Percentiles rank a stretch among this genome's conserved stretches.
Conservation (phyloP, 139 green algal genomes). For the Chlorokybus atmophyticus region DNA sequence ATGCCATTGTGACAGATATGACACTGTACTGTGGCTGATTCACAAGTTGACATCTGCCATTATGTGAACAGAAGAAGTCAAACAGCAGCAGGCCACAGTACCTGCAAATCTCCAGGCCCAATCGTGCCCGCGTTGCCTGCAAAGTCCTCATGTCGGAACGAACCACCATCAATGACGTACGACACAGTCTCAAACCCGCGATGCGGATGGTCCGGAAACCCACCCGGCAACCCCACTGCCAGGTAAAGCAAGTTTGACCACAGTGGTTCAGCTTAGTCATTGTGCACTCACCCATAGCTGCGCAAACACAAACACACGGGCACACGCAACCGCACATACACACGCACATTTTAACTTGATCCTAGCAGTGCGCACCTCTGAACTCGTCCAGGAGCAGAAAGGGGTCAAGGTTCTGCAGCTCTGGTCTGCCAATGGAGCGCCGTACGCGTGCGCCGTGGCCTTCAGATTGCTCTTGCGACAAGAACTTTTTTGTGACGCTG, state of each 20-base stretch:
- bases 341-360: not conserved
- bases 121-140: constrained; percentile 25
- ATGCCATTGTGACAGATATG: no score
- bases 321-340: no score
- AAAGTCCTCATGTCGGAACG: constrained; percentile 24
- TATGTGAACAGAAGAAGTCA: no score
- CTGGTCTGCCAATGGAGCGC: constrained; percentile 4
- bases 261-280: no score
- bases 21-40: no score
- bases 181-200: constrained; percentile 33
- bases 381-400: constrained; percentile 4
- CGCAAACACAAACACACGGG: no score
- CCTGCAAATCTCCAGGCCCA: constrained; percentile 15
- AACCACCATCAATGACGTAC: constrained; percentile 17
- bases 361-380: not conserved
- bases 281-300: no score
- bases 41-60: no score
- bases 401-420: not conserved
- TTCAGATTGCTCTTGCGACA: not conserved
- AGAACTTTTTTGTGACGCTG: not conserved
- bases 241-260: no score
- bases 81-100: not conserved
- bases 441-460: constrained; percentile 1
- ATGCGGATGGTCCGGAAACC: constrained; percentile 27
- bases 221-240: constrained; percentile 13